Evolutionary conservation across 768 basidiomycete species (phyloP).

Genomic region (Tricholomella constricta): DNA sequence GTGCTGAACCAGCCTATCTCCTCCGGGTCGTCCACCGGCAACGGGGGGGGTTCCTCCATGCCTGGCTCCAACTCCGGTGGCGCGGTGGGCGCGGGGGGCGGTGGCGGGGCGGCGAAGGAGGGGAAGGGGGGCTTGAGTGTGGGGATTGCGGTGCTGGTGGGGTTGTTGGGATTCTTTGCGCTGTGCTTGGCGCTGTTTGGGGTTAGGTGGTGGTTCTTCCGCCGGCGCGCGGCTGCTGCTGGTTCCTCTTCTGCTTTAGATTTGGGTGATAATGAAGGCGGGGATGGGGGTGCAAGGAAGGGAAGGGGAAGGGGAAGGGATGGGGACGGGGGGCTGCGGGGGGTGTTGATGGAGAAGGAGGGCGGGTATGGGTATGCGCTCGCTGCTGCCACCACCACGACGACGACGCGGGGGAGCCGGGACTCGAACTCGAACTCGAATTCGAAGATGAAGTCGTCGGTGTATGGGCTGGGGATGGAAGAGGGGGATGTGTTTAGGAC

Average conservation of each 20-base stretch:
- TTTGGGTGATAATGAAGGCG: neutral
- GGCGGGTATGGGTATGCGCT: slow-evolving; percentile 46
- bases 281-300: slow-evolving; percentile 11
- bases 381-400: too few species aligned
- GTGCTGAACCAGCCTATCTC: slow-evolving; percentile 63
- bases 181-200: slow-evolving; percentile 57
- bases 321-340: slow-evolving; percentile 3
- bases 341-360: slow-evolving; percentile 13
- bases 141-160: slow-evolving; percentile 65
- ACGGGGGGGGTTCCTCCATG: neutral
- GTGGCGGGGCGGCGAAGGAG: too few species aligned
- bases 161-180: slow-evolving; percentile 58
- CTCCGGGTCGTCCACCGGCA: slow-evolving; percentile 1
- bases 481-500: slow-evolving; percentile 29
- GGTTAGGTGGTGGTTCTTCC: slow-evolving; percentile 50
- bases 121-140: slow-evolving; percentile 24
- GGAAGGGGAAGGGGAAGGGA: slow-evolving; percentile 18
- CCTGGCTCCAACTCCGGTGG: slow-evolving; percentile 15
- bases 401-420: slow-evolving; percentile 10
- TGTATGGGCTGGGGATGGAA: neutral
- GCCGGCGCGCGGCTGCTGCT: slow-evolving; percentile 19
- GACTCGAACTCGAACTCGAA: too few species aligned
- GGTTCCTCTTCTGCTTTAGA: neutral
- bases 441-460: neutral
- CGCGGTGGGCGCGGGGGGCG: too few species aligned